Conservation (phyloP, 2,329 filamentous ascomycete species). For the Diaporthe aspalathi region DNA sequence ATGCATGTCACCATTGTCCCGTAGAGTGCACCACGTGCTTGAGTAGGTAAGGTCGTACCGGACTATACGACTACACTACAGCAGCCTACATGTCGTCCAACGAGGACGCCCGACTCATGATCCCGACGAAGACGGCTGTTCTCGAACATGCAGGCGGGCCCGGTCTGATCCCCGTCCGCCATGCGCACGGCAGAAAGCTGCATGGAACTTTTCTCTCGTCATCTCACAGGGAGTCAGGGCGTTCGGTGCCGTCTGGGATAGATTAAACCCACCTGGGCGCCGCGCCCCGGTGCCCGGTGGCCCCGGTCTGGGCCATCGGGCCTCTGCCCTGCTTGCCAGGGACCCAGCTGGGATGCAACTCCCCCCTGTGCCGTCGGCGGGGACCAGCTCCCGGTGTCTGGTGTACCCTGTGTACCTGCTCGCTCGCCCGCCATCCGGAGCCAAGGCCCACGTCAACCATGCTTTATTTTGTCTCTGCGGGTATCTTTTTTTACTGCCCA, state of each 20-base stretch:
- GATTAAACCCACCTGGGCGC: slow-evolving; percentile 10
- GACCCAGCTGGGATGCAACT: slow-evolving; percentile 22
- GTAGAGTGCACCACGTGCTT: neutral
- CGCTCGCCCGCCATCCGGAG: slow-evolving; percentile 27
- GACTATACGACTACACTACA: too few relatives aligned
- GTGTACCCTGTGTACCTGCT: neutral
- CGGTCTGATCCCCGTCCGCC: slow-evolving; percentile 28
- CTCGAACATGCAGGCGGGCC: slow-evolving; percentile 27
- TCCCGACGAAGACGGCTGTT: slow-evolving; percentile 3
- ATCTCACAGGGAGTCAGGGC: slow-evolving; percentile 29
- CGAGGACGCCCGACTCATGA: slow-evolving; percentile 12
- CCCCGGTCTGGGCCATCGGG: slow-evolving; percentile 24
- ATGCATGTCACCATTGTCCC: neutral
- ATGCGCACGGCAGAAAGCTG: slow-evolving; percentile 3
- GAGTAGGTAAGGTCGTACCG: too few relatives aligned
- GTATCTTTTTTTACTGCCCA: too few relatives aligned
- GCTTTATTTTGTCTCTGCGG: neutral
- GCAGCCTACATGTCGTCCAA: too few relatives aligned
- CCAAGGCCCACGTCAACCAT: slow-evolving; percentile 25
- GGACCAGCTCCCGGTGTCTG: slow-evolving; percentile 26
- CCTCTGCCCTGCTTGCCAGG: neutral
- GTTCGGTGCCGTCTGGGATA: slow-evolving; percentile 21
- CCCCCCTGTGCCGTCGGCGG: slow-evolving; percentile 28
- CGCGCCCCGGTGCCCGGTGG: neutral
- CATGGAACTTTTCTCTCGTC: slow-evolving; percentile 28